These are phyloP conservation scores for Hyparrhenia diplandra DNA, from an alignment of 176 grass and related monocot genomes.

Conservation along the genomic window DNA sequence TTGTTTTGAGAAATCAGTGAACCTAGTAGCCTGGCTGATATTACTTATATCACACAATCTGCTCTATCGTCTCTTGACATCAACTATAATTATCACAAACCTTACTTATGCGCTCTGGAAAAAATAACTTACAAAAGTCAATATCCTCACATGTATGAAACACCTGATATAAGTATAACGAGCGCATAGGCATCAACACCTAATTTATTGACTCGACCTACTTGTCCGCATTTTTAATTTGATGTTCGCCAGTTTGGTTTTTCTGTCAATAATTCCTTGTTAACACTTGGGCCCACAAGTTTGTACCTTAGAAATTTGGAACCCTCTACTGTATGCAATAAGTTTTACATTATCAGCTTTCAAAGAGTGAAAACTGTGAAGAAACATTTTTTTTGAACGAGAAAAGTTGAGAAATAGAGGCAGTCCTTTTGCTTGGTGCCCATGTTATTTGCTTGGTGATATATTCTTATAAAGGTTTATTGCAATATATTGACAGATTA, in stretches of 20 bases:
- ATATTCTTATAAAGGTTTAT: neutral
- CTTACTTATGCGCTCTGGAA: neutral
- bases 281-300: neutral
- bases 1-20: neutral
- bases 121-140: neutral
- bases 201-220: neutral
- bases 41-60: neutral
- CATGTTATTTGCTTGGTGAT: neutral
- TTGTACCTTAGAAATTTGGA: neutral
- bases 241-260: neutral
- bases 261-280: neutral
- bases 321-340: neutral
- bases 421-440: no score
- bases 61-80: neutral
- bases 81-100: neutral
- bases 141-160: neutral
- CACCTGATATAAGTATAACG: neutral
- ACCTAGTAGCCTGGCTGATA: neutral
- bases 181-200: neutral
- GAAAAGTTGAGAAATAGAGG: neutral
- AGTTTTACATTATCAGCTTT: neutral
- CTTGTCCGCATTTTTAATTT: neutral
- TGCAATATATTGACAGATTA: slow-evolving; percentile 51
- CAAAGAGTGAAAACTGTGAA: neutral
- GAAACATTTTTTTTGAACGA: neutral